Percentiles rank a stretch among this genome's conserved stretches.
Conservation (phyloP, 2,329 filamentous ascomycete genomes). For the Paracamarosporium sp. region DNA sequence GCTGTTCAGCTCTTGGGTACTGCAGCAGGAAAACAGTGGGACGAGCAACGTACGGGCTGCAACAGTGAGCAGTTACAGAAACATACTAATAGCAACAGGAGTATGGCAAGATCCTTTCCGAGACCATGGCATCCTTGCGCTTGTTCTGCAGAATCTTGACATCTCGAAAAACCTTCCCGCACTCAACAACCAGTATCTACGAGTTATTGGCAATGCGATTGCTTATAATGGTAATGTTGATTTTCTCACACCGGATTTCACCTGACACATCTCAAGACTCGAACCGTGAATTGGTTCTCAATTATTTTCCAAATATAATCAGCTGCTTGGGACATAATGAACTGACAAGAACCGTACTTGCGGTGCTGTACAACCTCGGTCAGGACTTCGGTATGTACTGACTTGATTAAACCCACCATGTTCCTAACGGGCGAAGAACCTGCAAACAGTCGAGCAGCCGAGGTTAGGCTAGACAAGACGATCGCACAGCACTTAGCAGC, state of each 20-base stretch:
- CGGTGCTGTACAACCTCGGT: conserved; percentile 54
- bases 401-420: background rate
- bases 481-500: conserved; percentile 32
- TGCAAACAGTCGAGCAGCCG: conserved; percentile 41
- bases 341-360: conserved; percentile 39
- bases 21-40: conserved; percentile 33
- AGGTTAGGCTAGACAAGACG: conserved; percentile 40
- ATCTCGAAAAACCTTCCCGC: conserved; percentile 19
- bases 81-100: conserved; percentile 36
- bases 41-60: conserved; percentile 26
- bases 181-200: conserved; percentile 41
- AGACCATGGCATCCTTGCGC: conserved; percentile 35
- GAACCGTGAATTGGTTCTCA: conserved; percentile 37
- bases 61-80: background rate
- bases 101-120: conserved; percentile 37
- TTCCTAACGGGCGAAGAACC: conserved; percentile 36
- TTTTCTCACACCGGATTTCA: background rate
- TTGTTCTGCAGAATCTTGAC: conserved; percentile 34
- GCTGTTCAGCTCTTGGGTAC: conserved; percentile 38
- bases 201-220: conserved; percentile 47
- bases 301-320: conserved; percentile 33
- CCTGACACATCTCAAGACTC: conserved; percentile 35
- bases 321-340: conserved; percentile 30
- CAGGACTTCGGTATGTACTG: conserved; percentile 45
- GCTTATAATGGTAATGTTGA: conserved; percentile 42